These are phyloP conservation scores for Helminthosporium solani DNA, from an alignment of 2,329 filamentous ascomycete genomes.

Conservation along the genomic window DNA sequence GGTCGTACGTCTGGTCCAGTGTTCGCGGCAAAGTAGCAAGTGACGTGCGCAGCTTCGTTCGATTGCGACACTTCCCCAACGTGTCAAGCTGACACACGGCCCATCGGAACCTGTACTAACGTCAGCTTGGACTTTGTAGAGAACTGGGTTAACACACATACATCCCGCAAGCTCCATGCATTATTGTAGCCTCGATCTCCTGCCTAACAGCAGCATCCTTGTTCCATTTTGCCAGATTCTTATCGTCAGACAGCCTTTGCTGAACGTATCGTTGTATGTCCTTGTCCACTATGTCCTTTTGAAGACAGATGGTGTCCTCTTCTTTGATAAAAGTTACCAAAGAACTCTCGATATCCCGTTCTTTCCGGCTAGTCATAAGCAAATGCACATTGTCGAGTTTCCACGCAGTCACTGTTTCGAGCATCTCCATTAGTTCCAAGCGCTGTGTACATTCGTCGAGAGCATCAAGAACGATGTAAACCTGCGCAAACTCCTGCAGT, in stretches of 20 bases:
- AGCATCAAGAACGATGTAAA: conserved; percentile 28
- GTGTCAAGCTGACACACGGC: conserved; percentile 27
- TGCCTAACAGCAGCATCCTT: conserved; percentile 24
- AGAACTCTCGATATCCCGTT: conserved; percentile 28
- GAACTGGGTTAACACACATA: conserved; percentile 21
- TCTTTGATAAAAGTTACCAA: conserved; percentile 14
- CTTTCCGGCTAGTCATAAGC: conserved; percentile 30
- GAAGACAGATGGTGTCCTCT: conserved; percentile 19
- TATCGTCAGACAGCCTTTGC: conserved; percentile 38
- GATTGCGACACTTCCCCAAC: conserved; percentile 21
- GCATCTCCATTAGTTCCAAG: conserved; percentile 21
- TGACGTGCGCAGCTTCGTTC: conserved; percentile 15
- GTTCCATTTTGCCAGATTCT: conserved; percentile 24
- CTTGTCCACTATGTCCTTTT: conserved; percentile 26
- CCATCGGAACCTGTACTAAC: conserved; percentile 30
- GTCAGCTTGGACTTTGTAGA: background rate
- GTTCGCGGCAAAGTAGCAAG: conserved; percentile 24
- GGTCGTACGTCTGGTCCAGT: conserved; percentile 31
- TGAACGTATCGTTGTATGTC: conserved; percentile 32
- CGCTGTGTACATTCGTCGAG: conserved; percentile 31
- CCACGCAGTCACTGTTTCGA: conserved; percentile 22
- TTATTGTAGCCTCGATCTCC: conserved; percentile 35
- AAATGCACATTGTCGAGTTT: conserved; percentile 24
- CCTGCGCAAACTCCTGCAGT: conserved; percentile 20
- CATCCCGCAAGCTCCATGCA: conserved; percentile 27